Evolutionary conservation across 2,329 filamentous ascomycete species (phyloP).

Genomic region (Fusarium staphyleae): DNA sequence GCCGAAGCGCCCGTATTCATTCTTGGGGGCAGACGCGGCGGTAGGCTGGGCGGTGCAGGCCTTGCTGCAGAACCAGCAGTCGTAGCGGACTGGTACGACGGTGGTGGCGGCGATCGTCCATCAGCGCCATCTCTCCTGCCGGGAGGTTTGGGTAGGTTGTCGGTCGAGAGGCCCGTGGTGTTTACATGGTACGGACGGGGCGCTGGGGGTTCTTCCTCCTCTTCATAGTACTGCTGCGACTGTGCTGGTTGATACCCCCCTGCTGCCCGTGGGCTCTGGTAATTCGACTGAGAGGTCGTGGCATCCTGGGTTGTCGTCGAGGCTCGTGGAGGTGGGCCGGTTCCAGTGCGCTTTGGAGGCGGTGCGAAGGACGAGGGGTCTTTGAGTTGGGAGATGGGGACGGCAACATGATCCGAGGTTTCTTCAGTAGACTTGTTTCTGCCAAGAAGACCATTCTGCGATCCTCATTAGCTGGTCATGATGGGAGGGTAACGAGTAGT

Average conservation of each 20-base stretch:
- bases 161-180: constrained; percentile 74
- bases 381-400: constrained; percentile 73
- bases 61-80: constrained; percentile 28
- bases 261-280: constrained; percentile 42
- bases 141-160: constrained; percentile 75
- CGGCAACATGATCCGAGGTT: constrained; percentile 51
- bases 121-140: constrained; percentile 56
- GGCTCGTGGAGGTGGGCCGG: constrained; percentile 45
- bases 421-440: constrained; percentile 48
- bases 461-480: constrained; percentile 5
- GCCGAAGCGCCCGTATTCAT: constrained; percentile 46
- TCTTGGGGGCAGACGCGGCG: constrained; percentile 69
- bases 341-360: constrained; percentile 69
- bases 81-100: constrained; percentile 43
- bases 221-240: constrained; percentile 18
- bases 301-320: constrained; percentile 39
- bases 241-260: constrained; percentile 17
- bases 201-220: constrained; percentile 51
- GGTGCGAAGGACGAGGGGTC: constrained; percentile 82
- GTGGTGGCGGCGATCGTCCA: constrained; percentile 43
- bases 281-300: constrained; percentile 45
- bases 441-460: constrained; percentile 56
- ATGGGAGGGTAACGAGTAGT: background rate
- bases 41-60: constrained; percentile 64
- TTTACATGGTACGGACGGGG: constrained; percentile 73